Percentiles rank a stretch among this genome's conserved stretches.
phyloP scores from a whole-genome alignment of 2,329 filamentous ascomycete species.

The Hypoxylon sp. region DNA sequence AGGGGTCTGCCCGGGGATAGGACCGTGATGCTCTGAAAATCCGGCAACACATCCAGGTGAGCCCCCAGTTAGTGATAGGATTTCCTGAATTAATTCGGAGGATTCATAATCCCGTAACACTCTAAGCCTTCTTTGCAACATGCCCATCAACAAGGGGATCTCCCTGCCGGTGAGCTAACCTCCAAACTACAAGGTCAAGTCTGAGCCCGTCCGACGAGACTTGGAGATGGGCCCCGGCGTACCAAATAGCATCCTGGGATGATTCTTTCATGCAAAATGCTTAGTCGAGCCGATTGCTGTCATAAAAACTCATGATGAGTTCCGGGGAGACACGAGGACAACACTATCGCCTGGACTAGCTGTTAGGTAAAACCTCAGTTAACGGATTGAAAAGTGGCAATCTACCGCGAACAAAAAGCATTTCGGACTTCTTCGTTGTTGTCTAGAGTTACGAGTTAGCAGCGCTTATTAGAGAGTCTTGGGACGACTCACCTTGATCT shows the following conservation, averaged over 20 bases:
- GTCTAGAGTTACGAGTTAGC: constrained; percentile 66
- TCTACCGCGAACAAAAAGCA: constrained; percentile 96
- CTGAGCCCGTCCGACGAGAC: constrained; percentile 4
- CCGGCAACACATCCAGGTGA: constrained; percentile 12
- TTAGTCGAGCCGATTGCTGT: background rate
- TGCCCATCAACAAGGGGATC: constrained; percentile 1
- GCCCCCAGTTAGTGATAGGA: background rate
- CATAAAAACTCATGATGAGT: constrained; percentile 54
- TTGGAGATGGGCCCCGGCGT: constrained; percentile 4
- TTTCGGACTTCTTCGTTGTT: constrained; percentile 96
- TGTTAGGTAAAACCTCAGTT: constrained; percentile 43
- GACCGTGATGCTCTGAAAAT: constrained; percentile 8
- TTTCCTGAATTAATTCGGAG: constrained; percentile 12
- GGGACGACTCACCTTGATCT: constrained; percentile 73
- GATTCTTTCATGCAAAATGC: background rate
- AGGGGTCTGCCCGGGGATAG: constrained; percentile 4
- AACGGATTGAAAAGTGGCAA: constrained; percentile 50
- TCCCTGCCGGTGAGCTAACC: constrained; percentile 9
- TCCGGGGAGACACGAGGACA: constrained; percentile 76
- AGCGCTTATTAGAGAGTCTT: background rate
- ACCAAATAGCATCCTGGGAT: background rate
- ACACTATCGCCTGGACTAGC: constrained; percentile 73
- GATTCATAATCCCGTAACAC: constrained; percentile 1
- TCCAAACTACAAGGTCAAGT: background rate
- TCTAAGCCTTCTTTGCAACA: constrained; percentile 1